Base-by-base conservation (phyloP, 306 rosid species). In the Cucumis hystrix region DNA sequence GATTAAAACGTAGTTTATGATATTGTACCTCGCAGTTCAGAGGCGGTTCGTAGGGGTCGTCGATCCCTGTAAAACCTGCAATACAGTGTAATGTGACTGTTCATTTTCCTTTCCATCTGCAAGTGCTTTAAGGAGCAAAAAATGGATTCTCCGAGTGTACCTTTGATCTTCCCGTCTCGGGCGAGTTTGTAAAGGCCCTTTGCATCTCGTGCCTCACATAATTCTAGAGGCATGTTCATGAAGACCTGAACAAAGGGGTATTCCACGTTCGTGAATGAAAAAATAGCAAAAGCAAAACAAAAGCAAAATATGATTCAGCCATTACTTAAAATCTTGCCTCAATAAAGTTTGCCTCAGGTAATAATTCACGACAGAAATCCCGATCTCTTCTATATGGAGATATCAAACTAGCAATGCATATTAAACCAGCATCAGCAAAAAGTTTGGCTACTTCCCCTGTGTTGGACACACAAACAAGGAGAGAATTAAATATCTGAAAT, bases 151-250 rank as follows among this genome's bases (percentile, higher is more conserved):
- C n/a, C 74, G 85, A 80, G 47, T 80, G 49, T 58, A 92, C 96
- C 93, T 88, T 85, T 88, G 85, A 92, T 90, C 83, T 92, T 90
- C 78, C 97, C 97, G 0, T 87, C 89, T 41, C 97, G 97, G 72
- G 97, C 97, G 79, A 92, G 96, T 87, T 92, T 90, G 79, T 92
- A 92, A 80, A 92, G 97, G 78, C 97, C 97, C 79, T 92, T 92
- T 68, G 93, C 86, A 82, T 92, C 97, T 72, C 97, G 85, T 66
- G 84, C 75, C 86, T 92, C 97, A 16, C 97, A 92, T 82, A 92
- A 79, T 51, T 85, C 84, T 14, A 92, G 79, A 79, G 97, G 93
- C 91, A 88, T 85, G 87, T 90, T 86, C 97, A 92, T 88, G 92
- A 81, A 92, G 68, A 92, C 91, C 97, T 92, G 90, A 77, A 58